Base-by-base conservation (phyloP, 2,329 filamentous ascomycete species). In the Pseudopyrenochaeta lycopersici region DNA sequence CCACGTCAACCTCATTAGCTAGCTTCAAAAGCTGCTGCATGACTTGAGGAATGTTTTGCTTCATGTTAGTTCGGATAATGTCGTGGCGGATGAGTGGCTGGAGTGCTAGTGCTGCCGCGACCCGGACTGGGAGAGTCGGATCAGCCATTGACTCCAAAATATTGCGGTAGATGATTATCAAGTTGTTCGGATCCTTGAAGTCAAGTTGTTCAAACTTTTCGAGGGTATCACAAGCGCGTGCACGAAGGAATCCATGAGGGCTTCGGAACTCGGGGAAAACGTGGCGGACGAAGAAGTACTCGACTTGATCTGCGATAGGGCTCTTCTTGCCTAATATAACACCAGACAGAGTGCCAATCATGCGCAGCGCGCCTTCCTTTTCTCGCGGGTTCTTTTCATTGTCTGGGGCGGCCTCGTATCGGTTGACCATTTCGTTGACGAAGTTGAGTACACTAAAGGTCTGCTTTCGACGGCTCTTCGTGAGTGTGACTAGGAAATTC, bases 21-120 rank as follows among this genome's bases (percentile, higher is more conserved):
- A 99, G 82, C 80, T 98, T 98, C 49, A 99, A 84, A 12, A 99
- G 84, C 77, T 99, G 94, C 78, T 98, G 96, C 95, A 99, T 99
- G 70, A 99, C 98, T 70, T 96, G 96, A 14, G 95, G 93, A 63
- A 99, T 99, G 75, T 93, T 97, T 71, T 93, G 88, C 78, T 97
- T 93, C 95, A 99, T 98, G 77, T 91, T 95, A 35, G 88, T 89
- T 52, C 93, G 89, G 71, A 99, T 97, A 46, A 95, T 85, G 66
- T 98, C 93, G 78, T 99, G 95, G 60, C 95, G 86, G 72, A 99
- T 99, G 35, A 99, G 85, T 36, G 95, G 94, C 76, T 99, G 95
- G 48, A 99, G 85, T 38, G 95, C 94, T 54, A 99, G 85, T 9
- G 95, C 92, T 15, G 95, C 95, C 64, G 96, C 95, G 21, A 99